Base-by-base conservation (phyloP, 768 basidiomycete species). In the Obba rivulosa region DNA sequence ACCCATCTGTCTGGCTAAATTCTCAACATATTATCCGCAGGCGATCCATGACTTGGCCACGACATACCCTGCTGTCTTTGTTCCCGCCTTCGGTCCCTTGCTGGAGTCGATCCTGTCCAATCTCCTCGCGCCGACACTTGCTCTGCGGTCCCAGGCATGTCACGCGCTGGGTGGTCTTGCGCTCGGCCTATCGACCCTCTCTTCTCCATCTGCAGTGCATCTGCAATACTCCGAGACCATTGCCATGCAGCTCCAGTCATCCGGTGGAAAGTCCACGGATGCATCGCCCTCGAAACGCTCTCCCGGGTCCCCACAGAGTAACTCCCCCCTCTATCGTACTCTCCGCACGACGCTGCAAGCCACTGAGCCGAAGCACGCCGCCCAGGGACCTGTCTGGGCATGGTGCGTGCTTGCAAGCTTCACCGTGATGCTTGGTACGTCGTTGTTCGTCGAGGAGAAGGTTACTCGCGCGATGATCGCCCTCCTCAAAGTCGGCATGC, bases 351-450 rank as follows among this genome's bases (percentile, higher is more conserved):
- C 83, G 1, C 66, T 90, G 40, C 64, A 64, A 14, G 70, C 75
- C 1, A 62, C 68, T 3, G 81, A 85, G 5, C 81, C 81, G 2
- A 62, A 65, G 5, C 76, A 83, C 51, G 76, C 76, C 8, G 84
- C 86, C 1, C 83, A 88, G 57, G 86, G 87, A 1, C 87, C 89
- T 8, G 80, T 85, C 1, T 91, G 89, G 89, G 82, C 77, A 4
- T 69, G 87, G 45, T 77, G 76, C 50, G 82, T 88, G 25, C 66
- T 89, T 2, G 79, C 83, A 0, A 72, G 74, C 51, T 66, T 90
- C 44, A 71, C 87, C 40, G 79, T 83, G 34, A 68, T 91, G n/a
- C 70, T 87, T 2, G 78, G 84, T 1, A 74, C 82, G 2, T 66
- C 67, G 3, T 65, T 85, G 20, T 78, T 66, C 50, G 68, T 70